Conservation (phyloP, 345 rosid species). For the Mercurialis annua region DNA sequence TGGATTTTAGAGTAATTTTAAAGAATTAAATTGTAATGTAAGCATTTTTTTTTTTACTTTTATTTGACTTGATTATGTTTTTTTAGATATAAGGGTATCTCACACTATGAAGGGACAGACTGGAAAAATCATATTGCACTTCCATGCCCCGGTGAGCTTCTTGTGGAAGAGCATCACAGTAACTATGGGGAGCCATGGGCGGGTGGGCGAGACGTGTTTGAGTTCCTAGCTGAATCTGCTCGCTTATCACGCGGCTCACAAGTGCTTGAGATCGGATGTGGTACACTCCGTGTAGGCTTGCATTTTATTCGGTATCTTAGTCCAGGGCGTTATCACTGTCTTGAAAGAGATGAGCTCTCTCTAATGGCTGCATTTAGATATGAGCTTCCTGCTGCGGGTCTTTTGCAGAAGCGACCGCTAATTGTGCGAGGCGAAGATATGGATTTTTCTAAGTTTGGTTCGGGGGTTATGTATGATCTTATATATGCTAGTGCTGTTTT, state of each 20-base stretch:
- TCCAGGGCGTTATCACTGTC: slow-evolving; percentile 73
- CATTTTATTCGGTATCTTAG: slow-evolving; percentile 80
- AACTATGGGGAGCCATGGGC: slow-evolving; percentile 99
- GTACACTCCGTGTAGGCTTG: slow-evolving; percentile 88
- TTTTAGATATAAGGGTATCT: slow-evolving; percentile 82
- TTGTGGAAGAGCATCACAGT: slow-evolving; percentile 92
- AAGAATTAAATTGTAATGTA: too few species aligned
- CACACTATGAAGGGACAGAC: slow-evolving; percentile 67
- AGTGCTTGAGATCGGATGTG: slow-evolving; percentile 95
- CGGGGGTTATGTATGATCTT: slow-evolving; percentile 57
- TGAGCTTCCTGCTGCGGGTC: slow-evolving; percentile 96
- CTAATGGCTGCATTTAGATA: slow-evolving; percentile 90
- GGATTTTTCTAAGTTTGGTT: slow-evolving; percentile 79
- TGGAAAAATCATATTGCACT: slow-evolving; percentile 61
- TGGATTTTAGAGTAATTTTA: too few species aligned
- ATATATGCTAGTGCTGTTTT: slow-evolving; percentile 97
- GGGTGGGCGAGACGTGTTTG: slow-evolving; percentile 90
- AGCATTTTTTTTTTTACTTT: background rate
- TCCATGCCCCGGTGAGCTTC: slow-evolving; percentile 90
- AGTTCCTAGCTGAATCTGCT: slow-evolving; percentile 70
- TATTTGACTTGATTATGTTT: background rate
- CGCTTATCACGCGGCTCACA: slow-evolving; percentile 44
- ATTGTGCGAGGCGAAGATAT: slow-evolving; percentile 86
- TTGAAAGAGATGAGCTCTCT: slow-evolving; percentile 93
- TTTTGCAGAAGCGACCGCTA: slow-evolving; percentile 71